These are phyloP conservation scores for Exophiala sideris DNA, from an alignment of 2,329 filamentous ascomycete genomes.

Conservation along the genomic window DNA sequence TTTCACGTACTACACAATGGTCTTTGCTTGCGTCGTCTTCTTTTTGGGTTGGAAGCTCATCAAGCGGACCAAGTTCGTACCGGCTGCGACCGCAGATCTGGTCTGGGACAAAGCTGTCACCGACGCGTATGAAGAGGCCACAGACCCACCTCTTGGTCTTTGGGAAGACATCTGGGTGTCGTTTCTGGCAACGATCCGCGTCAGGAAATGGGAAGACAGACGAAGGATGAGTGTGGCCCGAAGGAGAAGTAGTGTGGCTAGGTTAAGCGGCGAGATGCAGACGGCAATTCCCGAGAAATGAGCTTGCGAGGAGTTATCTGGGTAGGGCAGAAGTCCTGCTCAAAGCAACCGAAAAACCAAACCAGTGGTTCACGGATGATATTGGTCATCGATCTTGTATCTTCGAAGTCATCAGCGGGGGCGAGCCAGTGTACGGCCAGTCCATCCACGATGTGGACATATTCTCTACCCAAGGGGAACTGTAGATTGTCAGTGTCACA, in stretches of 20 bases:
- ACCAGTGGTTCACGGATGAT: too few relatives aligned
- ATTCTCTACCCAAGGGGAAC: not conserved
- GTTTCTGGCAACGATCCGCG: not conserved
- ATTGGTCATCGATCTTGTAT: too few relatives aligned
- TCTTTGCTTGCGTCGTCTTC: conserved; percentile 62
- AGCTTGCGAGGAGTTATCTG: too few relatives aligned
- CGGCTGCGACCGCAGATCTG: conserved; percentile 55
- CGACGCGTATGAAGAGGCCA: conserved; percentile 53
- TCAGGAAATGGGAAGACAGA: not conserved
- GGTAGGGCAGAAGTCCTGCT: too few relatives aligned
- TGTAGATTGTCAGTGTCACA: not conserved
- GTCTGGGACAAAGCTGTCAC: conserved; percentile 58
- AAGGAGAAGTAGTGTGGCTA: too few relatives aligned
- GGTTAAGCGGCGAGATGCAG: too few relatives aligned
- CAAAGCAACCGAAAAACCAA: not conserved
- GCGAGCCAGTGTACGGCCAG: not conserved
- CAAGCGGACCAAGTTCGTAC: conserved; percentile 56
- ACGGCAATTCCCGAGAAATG: too few relatives aligned
- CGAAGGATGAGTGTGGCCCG: not conserved
- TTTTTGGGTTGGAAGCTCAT: conserved; percentile 66
- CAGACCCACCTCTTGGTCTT: not conserved
- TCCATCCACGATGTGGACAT: not conserved
- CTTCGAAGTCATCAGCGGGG: too few relatives aligned
- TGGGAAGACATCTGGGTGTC: conserved; percentile 4
- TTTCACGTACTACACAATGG: conserved; percentile 64